Evolutionary conservation across 2,329 filamentous ascomycete species (phyloP), one percentile per base, ranked within the genome.

Genomic region (Fusarium multiceps): DNA sequence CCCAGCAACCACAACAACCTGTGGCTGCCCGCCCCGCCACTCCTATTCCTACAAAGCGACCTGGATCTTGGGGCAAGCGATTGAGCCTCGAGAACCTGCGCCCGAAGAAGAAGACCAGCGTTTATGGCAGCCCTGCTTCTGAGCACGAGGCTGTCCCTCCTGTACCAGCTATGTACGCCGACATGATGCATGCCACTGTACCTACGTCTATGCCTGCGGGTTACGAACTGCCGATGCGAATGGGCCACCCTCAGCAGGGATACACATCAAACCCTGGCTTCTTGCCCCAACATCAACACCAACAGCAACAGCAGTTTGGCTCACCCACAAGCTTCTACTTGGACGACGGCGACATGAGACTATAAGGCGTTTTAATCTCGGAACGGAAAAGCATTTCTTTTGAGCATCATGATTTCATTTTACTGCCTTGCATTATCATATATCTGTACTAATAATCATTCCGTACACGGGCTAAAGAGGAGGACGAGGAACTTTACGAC

Each of bases 1-100:
- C 28, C 34, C 41, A 72, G 42, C 66, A 68, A 57, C 42, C 67
- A 30, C 69, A 68, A 57, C 42, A 68, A 27, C 69, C 77, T 4
- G 75, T 75, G 4, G 71, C 75, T 21, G 66, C 72, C 30, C 78
- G 80, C 8, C 80, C 80, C 8, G 80, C 78, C 7, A 81, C 80
- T 21, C 80, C 80, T 9, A 77, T 79, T 16, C 80, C 80, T 3
- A 75, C 79, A 57, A 81, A 81, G 63, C 76, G 80, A 57, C 80
- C 80, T 23, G 79, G 77, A 27, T 81, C 80, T 6, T 82, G 80
- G 80, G 77, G 78, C 16, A 78, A 80, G 51, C 72, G 79, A 30
- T 72, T 79, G 23, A 80, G 77, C 68, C 78, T 81, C 65, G 80
- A 81, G 63, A 79, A 76, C 60, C 63, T 81, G 25, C 78, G 79